These are phyloP conservation scores for Mortierella sp. DNA, from an alignment of 371 early-diverging fungal species.

Conservation along the genomic window DNA sequence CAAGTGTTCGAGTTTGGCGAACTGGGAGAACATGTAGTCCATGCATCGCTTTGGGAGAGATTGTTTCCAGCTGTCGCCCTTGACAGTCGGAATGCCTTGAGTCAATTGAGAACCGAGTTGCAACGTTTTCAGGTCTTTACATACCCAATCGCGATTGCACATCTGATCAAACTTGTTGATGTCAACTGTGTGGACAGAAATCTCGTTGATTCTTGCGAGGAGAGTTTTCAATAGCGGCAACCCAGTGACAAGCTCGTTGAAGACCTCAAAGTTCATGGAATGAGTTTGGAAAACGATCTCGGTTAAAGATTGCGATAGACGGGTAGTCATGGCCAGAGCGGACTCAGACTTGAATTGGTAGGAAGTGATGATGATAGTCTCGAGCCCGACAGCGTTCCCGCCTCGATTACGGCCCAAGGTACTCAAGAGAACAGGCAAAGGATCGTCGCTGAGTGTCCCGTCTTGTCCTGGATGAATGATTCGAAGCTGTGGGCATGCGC, in stretches of 20 bases:
- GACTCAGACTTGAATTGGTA: slow-evolving; percentile 4
- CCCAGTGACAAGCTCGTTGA: slow-evolving; percentile 17
- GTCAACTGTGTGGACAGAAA: slow-evolving; percentile 14
- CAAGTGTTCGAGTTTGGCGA: slow-evolving; percentile 12
- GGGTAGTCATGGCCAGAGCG: slow-evolving; percentile 15
- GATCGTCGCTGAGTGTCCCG: slow-evolving; percentile 1
- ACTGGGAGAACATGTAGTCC: slow-evolving; percentile 20
- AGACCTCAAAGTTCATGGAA: slow-evolving; percentile 15
- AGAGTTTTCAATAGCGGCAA: slow-evolving; percentile 8
- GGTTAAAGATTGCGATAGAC: slow-evolving; percentile 8
- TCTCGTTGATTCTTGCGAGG: slow-evolving; percentile 10
- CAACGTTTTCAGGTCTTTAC: slow-evolving; percentile 11
- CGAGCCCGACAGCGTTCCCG: slow-evolving; percentile 14
- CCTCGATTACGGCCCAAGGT: slow-evolving; percentile 14
- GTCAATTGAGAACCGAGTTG: slow-evolving; percentile 15
- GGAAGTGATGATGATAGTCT: slow-evolving; percentile 2
- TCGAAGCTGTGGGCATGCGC: slow-evolving; percentile 16
- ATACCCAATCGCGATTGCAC: slow-evolving; percentile 18
- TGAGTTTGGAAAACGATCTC: slow-evolving; percentile 9
- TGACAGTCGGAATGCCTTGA: slow-evolving; percentile 17
- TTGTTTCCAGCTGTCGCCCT: slow-evolving; percentile 20
- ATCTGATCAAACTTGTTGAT: slow-evolving; percentile 20
- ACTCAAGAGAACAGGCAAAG: slow-evolving; percentile 16
- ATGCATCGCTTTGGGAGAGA: slow-evolving; percentile 21
- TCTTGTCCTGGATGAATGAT: slow-evolving; percentile 12